A percentile compares a stretch with the other conserved stretches of the same genome.
Evolutionary conservation across 2,329 filamentous ascomycete genomes (phyloP).

Genomic region (Penicillium sp.): DNA sequence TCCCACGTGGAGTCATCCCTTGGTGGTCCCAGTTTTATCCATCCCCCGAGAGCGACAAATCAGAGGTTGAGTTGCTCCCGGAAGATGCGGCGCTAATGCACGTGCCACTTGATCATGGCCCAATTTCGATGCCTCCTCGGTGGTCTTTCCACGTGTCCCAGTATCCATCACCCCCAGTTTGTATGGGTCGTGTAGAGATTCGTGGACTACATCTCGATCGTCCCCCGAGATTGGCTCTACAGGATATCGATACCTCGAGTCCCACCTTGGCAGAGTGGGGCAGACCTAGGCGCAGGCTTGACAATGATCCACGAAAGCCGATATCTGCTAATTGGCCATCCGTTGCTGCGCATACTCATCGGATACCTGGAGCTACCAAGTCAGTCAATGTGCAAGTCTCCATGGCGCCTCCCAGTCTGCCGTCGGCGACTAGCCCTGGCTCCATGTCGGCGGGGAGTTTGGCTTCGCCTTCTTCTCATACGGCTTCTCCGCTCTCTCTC

Average conservation of each 20-base stretch:
- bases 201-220: not conserved
- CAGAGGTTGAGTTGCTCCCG: slow-evolving; percentile 3
- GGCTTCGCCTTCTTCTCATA: slow-evolving; percentile 28
- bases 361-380: slow-evolving; percentile 22
- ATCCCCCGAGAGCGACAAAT: not conserved
- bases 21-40: slow-evolving; percentile 6
- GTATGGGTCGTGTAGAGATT: slow-evolving; percentile 3
- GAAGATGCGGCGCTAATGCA: slow-evolving; percentile 1
- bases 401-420: slow-evolving; percentile 26
- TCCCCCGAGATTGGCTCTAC: slow-evolving; percentile 15
- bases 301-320: slow-evolving; percentile 20
- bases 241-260: slow-evolving; percentile 50
- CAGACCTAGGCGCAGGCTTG: not conserved
- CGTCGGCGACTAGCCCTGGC: slow-evolving; percentile 28
- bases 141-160: slow-evolving; percentile 13
- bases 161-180: slow-evolving; percentile 8
- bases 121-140: slow-evolving; percentile 2
- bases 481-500: slow-evolving; percentile 21
- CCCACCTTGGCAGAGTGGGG: slow-evolving; percentile 1
- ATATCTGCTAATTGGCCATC: slow-evolving; percentile 35
- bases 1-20: slow-evolving; percentile 4
- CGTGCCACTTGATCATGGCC: slow-evolving; percentile 1
- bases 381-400: slow-evolving; percentile 29
- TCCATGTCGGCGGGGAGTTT: slow-evolving; percentile 31
- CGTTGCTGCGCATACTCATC: slow-evolving; percentile 38